Evolutionary conservation across 257 asterid genomes (phyloP), one percentile per base, ranked within the genome.

Genomic region (Leonotis leonurus): DNA sequence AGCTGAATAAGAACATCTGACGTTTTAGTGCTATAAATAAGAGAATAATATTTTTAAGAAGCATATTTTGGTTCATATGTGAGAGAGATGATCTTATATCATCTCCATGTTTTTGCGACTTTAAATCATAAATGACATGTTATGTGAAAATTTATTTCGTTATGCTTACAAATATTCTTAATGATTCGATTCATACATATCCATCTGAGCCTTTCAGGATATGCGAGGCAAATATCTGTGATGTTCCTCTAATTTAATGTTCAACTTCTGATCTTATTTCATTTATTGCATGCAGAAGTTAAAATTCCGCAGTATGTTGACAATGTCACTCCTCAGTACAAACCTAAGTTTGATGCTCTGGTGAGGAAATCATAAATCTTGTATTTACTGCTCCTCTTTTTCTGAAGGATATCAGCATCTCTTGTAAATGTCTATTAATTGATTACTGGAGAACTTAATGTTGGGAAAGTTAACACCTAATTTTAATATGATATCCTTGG

Each of bases 321-420:
- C 80, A 85, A 71, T 26, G 97, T 87, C 72, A 87, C 95, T 58
- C 97, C 96, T 44, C 79, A 87, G 71, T 90, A 83, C 79, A 85
- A 87, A 52, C 95, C 95, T 56, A 83, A 90, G 77, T 87, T 90
- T 72, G 96, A 90, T 32, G 89, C 91, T 17, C 77, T 90, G 95
- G 94, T 89, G 70, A 86, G 87, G 48, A 50, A 43, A 55, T 55
- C 46, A 33, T 54, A 56, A 63, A 57, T 56, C 30, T 24, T 37
- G 6, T 30, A 37, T 59, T 6, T 20, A 45, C 53, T 60, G 40
- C 21, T 53, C 6, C 3, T 16, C 13, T 45, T 10, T 9, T 39
- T 14, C 14, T 40, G 6, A 46, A 36, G 9, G 20, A 51, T 35
- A 16, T 65, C 45, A 21, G 14, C 27, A 21, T 41, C 27, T 64